Evolutionary conservation across 495 filamentous ascomycete species (phyloP).

Genomic region (Ramalina peruviana): DNA sequence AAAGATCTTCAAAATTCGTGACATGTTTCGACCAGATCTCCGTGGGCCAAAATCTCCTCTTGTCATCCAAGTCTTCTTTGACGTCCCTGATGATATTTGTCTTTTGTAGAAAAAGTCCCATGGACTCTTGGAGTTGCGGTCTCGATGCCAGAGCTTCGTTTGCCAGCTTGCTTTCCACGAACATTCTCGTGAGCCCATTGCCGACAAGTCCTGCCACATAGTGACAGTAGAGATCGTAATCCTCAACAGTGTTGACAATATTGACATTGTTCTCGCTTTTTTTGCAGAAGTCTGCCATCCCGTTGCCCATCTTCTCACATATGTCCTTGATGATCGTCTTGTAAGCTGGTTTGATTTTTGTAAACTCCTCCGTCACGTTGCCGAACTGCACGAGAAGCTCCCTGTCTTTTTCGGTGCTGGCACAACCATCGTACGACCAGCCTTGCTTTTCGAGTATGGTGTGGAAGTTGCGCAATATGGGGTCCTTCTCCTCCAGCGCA

Average conservation of each 20-base stretch:
- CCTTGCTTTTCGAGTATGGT: slow-evolving; percentile 64
- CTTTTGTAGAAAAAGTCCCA: slow-evolving; percentile 96
- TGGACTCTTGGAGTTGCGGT: slow-evolving; percentile 72
- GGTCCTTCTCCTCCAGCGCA: slow-evolving; percentile 64
- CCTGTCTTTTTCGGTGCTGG: slow-evolving; percentile 86
- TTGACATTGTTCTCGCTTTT: slow-evolving; percentile 66
- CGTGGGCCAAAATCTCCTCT: slow-evolving; percentile 82
- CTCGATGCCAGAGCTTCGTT: slow-evolving; percentile 73
- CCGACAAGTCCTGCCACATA: slow-evolving; percentile 97
- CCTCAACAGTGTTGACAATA: slow-evolving; percentile 67
- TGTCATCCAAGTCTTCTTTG: slow-evolving; percentile 76
- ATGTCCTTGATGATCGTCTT: slow-evolving; percentile 85
- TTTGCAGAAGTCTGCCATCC: slow-evolving; percentile 88
- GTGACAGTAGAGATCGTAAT: slow-evolving; percentile 93
- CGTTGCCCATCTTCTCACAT: slow-evolving; percentile 87
- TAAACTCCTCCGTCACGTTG: slow-evolving; percentile 72
- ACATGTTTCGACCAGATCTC: slow-evolving; percentile 95
- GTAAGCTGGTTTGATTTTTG: slow-evolving; percentile 77
- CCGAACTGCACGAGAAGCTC: slow-evolving; percentile 86
- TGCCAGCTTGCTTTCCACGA: slow-evolving; percentile 76
- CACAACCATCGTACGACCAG: slow-evolving; percentile 78
- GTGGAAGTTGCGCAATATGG: slow-evolving; percentile 70
- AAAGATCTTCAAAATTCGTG: slow-evolving; percentile 75
- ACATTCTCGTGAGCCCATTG: slow-evolving; percentile 80
- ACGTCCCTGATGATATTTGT: slow-evolving; percentile 97